These are phyloP conservation scores for Talaromyces borbonicus DNA, from an alignment of 495 filamentous ascomycete species.

Conservation along the genomic window DNA sequence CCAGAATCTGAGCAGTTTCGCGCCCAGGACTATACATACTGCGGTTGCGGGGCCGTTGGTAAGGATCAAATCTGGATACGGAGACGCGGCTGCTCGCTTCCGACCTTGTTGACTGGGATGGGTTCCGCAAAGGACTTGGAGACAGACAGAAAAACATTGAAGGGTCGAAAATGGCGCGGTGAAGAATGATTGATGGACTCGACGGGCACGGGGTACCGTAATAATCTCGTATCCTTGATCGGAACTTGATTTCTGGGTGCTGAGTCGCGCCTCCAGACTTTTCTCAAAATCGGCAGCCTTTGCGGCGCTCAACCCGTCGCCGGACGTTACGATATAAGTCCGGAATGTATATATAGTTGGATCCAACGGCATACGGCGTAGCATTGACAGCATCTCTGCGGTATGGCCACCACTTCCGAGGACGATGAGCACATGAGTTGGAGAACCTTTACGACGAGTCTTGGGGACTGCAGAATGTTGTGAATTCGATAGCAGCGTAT, in stretches of 20 bases:
- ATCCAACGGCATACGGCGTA: conserved; percentile 40
- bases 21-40: conserved; percentile 65
- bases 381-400: conserved; percentile 80
- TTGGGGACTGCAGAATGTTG: conserved; percentile 24
- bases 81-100: conserved; percentile 13
- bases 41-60: conserved; percentile 85
- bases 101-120: conserved; percentile 21
- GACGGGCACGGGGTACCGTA: conserved; percentile 59
- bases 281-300: conserved; percentile 58
- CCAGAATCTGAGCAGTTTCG: conserved; percentile 53
- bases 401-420: conserved; percentile 93
- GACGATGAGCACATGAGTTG: conserved; percentile 66
- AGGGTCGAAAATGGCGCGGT: conserved; percentile 55
- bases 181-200: conserved; percentile 65
- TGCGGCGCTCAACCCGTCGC: conserved; percentile 63
- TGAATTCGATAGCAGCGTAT: conserved; percentile 16
- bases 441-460: conserved; percentile 21
- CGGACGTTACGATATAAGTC: conserved; percentile 71
- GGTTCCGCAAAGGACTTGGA: conserved; percentile 33
- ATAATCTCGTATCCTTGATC: conserved; percentile 40
- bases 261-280: conserved; percentile 9
- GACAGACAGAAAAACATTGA: conserved; percentile 41
- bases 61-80: conserved; percentile 62
- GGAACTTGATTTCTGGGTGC: conserved; percentile 16
- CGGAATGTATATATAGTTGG: conserved; percentile 50